Base-by-base conservation (phyloP, 352 stramenopile genomes). In the Saprolegnia parasitica region DNA sequence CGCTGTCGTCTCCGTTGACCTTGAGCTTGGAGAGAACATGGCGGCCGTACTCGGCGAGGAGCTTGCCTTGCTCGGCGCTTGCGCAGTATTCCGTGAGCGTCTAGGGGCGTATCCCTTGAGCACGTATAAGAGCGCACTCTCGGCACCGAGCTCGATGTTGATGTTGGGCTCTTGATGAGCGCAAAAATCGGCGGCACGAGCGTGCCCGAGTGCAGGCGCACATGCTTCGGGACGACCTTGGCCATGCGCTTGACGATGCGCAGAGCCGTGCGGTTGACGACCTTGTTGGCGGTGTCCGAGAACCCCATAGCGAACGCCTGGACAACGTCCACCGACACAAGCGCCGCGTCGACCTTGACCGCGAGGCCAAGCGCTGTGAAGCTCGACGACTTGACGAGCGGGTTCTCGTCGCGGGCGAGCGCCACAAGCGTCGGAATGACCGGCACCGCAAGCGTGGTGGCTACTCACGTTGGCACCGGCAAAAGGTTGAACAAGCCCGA, bases 131-230 rank as follows among this genome's bases (percentile, higher is more conserved):
- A 96, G 74, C 56, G 88, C 83, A 35, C 89, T 81, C 68, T 96
- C 89, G 42, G 88, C 87, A 16, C 83, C 81, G 58, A 95, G 72
- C 78, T 96, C 96, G 56, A 94, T 87, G 0, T 84, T 81, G 62
- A 96, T 81, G 73, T 96, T 95, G 88, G 88, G 77, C 87, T 89
- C 80, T 95, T 95, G 76, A 96, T 91, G 45, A 89, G 77, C 72
- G 81, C 74, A 67, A 96, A 94, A 37, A 88, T 84, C 60, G 81
- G 73, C 23, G 86, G 83, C 67, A 96, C 88, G 46, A 96, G 80
- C 56, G 74, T 71, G 13, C 61, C 54, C 24, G 91, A 45, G 58
- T 93, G 77, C 18, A 66, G 71, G 9, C 85, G 86, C 60, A 79
- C 84, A 26, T 74, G 61, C 50, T 75, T 76, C 10, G 88, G 79